phyloP scores from a whole-genome alignment of 1,284 basidiomycete genomes.

The Sanghuangporus weigelae region DNA sequence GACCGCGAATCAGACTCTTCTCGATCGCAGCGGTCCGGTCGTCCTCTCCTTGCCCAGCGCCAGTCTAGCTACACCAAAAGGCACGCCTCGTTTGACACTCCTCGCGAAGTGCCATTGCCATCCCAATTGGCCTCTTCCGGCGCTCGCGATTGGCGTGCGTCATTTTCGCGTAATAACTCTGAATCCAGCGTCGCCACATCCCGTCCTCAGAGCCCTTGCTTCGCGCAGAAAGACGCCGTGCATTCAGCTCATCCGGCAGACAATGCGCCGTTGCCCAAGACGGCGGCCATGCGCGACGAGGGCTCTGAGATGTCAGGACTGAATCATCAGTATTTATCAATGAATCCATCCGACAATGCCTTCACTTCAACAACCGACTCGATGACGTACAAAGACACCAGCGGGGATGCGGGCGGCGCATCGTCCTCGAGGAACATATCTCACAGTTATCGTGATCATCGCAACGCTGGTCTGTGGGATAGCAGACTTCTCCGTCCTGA shows the following conservation, averaged over 20 bases:
- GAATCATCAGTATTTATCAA: constrained; percentile 6
- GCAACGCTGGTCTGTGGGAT: constrained; percentile 15
- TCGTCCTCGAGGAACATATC: neutral
- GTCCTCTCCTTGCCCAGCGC: constrained; percentile 11
- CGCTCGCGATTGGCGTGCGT: neutral
- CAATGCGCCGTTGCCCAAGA: constrained; percentile 10
- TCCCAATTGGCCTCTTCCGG: constrained; percentile 13
- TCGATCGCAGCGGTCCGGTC: constrained; percentile 2
- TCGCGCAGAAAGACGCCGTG: constrained; percentile 7
- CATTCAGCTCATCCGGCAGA: constrained; percentile 7
- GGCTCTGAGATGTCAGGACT: neutral
- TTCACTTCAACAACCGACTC: neutral
- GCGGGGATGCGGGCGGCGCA: neutral
- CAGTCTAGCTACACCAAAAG: constrained; percentile 24
- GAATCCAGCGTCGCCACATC: constrained; percentile 20
- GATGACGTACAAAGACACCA: constrained; percentile 13
- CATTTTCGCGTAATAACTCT: constrained; percentile 14
- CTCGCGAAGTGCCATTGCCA: constrained; percentile 23
- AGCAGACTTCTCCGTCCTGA: constrained; percentile 15
- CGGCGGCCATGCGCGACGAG: constrained; percentile 5
- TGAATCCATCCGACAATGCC: constrained; percentile 4
- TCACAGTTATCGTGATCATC: constrained; percentile 9
- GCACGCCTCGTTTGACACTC: constrained; percentile 26
- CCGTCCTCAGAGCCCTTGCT: constrained; percentile 12
- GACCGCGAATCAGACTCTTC: neutral